phyloP scores from a whole-genome alignment of 2,329 filamentous ascomycete species.

The Curvularia eragrostidis region DNA sequence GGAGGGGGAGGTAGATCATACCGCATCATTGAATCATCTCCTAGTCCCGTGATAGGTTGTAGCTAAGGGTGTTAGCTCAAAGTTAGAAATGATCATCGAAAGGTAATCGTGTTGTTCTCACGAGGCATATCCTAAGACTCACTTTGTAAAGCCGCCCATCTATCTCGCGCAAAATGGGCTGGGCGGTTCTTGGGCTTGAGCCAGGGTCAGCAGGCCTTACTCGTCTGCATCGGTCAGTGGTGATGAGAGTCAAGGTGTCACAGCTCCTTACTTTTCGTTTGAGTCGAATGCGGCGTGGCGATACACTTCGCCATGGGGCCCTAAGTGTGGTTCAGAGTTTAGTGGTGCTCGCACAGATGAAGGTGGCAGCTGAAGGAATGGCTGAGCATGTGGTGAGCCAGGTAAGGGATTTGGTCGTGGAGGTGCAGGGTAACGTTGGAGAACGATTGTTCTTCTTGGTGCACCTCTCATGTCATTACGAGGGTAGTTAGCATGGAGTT shows the following conservation, averaged over 20 bases:
- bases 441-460: constrained; percentile 35
- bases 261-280: constrained; percentile 28
- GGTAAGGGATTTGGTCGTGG: constrained; percentile 11
- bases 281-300: constrained; percentile 19
- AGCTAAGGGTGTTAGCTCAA: constrained; percentile 40
- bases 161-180: constrained; percentile 33
- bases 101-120: constrained; percentile 23
- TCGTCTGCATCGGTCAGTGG: constrained; percentile 29
- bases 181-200: constrained; percentile 18
- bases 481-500: constrained; percentile 25
- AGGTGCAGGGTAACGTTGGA: constrained; percentile 25
- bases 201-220: constrained; percentile 18
- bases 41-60: constrained; percentile 34
- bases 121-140: constrained; percentile 33
- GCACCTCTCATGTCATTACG: constrained; percentile 25
- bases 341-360: constrained; percentile 10
- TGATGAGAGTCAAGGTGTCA: background rate
- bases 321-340: constrained; percentile 7
- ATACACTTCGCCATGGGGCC: constrained; percentile 13
- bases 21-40: constrained; percentile 21
- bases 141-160: constrained; percentile 45
- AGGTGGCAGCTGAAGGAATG: constrained; percentile 13
- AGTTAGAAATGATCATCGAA: constrained; percentile 4
- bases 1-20: constrained; percentile 22
- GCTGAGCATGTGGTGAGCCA: constrained; percentile 17